Evolutionary conservation across 768 basidiomycete species (phyloP), one percentile per base, ranked within the genome.

Genomic region (Infundibulicybe gibba): DNA sequence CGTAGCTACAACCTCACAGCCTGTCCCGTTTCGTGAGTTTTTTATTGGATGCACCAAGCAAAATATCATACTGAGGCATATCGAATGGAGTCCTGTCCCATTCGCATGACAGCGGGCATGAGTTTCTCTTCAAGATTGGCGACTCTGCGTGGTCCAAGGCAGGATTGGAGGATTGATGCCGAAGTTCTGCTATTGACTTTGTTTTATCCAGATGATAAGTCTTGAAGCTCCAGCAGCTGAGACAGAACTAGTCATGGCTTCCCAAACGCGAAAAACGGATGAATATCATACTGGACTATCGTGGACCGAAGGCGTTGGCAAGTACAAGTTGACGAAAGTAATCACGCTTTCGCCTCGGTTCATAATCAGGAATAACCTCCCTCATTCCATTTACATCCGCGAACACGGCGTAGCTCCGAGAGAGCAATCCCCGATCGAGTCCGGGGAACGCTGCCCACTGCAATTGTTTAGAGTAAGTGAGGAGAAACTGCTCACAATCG

Each of bases 271-370:
- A 44, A 81, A 73, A 51, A 67, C 75, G 2, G 82, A 88, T 40
- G 81, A 85, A 60, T 75, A 84, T 44, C 89, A 94, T 60, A 65
- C 90, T 40, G 97, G 95, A 2, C 56, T 99, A 33, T 94, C 93
- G 4, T 98, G 94, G 81, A 76, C 80, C 14, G 94, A 95, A 64
- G 97, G 94, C 1, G 70, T 85, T n/a, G 97, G 97, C 32, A 97
- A 97, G 72, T 98, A 97, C 65, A 97, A 97, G 61, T 70, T 98
- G 31, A 87, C 87, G 20, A 98, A 97, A 68, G 86, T 97, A 54
- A 84, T 99, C 53, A 94, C 90, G 0, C 69, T 98, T 32, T 75
- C 89, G 6, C 97, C 97, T 20, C 82, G 97, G 40, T 98, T 94
- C 71, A 69, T 98, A 52, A 65, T 98, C 54, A 89, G 85, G 65